Base-by-base conservation (phyloP, 2,329 filamentous ascomycete species). In the Xylaria arbuscula region DNA sequence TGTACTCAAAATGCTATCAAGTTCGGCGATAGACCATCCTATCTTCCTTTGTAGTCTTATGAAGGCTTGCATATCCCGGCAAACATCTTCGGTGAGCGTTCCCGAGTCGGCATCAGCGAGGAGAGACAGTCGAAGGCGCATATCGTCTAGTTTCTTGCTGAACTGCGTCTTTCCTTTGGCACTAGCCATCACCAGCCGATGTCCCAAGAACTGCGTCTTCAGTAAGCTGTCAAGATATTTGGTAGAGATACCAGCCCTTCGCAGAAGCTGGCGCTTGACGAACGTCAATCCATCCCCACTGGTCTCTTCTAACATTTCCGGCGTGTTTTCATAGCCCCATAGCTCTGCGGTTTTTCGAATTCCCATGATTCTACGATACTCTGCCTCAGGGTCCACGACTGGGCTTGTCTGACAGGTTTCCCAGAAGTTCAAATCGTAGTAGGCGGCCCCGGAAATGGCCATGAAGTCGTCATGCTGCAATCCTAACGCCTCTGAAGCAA, bases 251-350 rank as follows among this genome's bases (percentile, higher is more conserved):
- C 24, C 40, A 2, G 22, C 15, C 34, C 58, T 34, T 1, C 32
- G 34, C 4, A 61, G 47, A 17, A 61, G 34, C 32, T 61, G 47
- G 40, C 11, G 17, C 0, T 11, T 1, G n/a, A 61, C n/a, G 15
- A 4, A 36, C 10, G 58, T 61, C n/a, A 61, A 19, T 32, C 58
- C 47, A n/a, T n/a, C n/a, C n/a, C n/a, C n/a, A n/a, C n/a, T n/a
- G 2, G 47, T 34, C 11, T 47, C 47, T 13, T 7, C 22, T 8
- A 42, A 15, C 45, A 61, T 61, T 15, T 2, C 4, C 5, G 17
- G n/a, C 42, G 51, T n/a, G 10, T 32, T 19, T 19, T n/a, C 1
- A 19, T 53, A 61, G 6, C 47, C 58, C 58, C 47, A 61, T 7
- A 53, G 53, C 32, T 10, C 47, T 32, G 17, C 6, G 2, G 22